Conservation (phyloP, 2,329 filamentous ascomycete genomes). For the Monosporascus sp. region DNA sequence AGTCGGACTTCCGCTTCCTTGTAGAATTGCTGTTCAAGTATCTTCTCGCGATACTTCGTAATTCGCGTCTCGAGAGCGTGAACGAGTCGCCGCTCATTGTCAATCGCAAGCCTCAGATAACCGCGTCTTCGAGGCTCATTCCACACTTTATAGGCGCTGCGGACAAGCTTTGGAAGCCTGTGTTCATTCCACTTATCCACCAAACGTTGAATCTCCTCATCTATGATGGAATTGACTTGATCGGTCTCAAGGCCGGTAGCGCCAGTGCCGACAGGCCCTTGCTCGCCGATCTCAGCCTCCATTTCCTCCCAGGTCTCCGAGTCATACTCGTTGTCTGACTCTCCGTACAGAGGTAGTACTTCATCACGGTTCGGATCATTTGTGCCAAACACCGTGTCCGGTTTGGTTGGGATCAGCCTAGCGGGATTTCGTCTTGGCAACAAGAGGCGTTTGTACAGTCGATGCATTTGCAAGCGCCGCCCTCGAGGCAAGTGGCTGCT, state of each 20-base stretch:
- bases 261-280: constrained; percentile 16
- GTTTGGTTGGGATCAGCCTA: constrained; percentile 9
- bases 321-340: constrained; percentile 53
- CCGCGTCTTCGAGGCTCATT: constrained; percentile 41
- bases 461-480: constrained; percentile 18
- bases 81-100: constrained; percentile 36
- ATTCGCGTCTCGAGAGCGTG: constrained; percentile 46
- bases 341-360: constrained; percentile 46
- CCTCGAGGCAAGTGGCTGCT: constrained; percentile 9
- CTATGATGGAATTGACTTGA: constrained; percentile 47
- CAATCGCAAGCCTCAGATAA: constrained; percentile 34
- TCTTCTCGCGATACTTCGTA: constrained; percentile 46
- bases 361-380: constrained; percentile 31
- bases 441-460: constrained; percentile 17
- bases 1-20: constrained; percentile 45
- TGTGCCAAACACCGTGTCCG: constrained; percentile 21
- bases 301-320: constrained; percentile 58
- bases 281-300: constrained; percentile 45
- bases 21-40: constrained; percentile 48
- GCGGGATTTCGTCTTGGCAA: constrained; percentile 3
- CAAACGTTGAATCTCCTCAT: constrained; percentile 46
- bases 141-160: constrained; percentile 60
- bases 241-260: constrained; percentile 33
- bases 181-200: constrained; percentile 51
- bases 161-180: constrained; percentile 50